These are phyloP conservation scores for Boletus tylopilopsis DNA, from an alignment of 768 basidiomycete genomes.

Conservation along the genomic window DNA sequence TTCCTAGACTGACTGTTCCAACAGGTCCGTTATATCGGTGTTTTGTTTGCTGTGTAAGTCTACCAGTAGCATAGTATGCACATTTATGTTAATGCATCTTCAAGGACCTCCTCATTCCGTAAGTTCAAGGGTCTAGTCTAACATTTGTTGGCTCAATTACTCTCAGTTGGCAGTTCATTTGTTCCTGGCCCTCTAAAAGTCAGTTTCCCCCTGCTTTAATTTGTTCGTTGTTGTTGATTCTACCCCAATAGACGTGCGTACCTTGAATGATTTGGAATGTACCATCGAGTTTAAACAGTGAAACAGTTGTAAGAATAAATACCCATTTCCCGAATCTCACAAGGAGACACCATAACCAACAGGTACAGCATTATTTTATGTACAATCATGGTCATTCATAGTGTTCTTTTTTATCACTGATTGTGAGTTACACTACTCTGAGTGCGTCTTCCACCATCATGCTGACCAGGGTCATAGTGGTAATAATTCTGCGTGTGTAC, in stretches of 20 bases:
- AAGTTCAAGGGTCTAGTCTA: background rate
- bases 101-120: background rate
- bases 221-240: background rate
- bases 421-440: background rate
- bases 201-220: background rate
- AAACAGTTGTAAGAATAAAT: background rate
- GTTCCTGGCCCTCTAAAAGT: background rate
- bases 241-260: background rate
- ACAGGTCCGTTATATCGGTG: background rate
- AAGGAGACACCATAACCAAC: background rate
- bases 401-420: background rate
- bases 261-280: background rate
- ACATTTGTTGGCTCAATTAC: background rate
- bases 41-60: background rate
- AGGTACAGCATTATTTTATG: background rate
- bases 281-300: background rate
- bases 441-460: background rate
- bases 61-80: background rate
- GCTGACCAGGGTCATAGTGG: background rate
- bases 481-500: background rate
- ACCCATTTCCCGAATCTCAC: background rate
- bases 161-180: background rate
- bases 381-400: background rate
- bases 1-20: background rate
- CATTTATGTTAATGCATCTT: background rate